Conservation (phyloP, 140 eudicot genomes). For the Bidens hawaiensis region DNA sequence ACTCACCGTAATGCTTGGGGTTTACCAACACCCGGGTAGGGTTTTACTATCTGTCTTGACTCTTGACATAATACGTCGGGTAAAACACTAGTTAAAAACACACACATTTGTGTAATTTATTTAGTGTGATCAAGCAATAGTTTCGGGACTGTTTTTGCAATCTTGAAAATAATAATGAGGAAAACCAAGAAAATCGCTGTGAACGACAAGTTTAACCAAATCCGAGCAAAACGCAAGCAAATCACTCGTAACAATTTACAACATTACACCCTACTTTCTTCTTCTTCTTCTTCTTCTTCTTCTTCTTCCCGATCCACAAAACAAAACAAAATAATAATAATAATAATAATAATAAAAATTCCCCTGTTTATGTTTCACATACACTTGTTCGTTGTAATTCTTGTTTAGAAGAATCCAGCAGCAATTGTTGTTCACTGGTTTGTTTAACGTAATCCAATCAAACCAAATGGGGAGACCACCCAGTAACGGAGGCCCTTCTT, state of each 20-base stretch:
- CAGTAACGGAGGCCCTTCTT: slow-evolving; percentile 90
- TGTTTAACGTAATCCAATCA: slow-evolving; percentile 18
- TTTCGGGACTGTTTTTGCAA: slow-evolving; percentile 6
- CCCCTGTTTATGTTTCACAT: neutral
- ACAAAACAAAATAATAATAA: too few relatives aligned
- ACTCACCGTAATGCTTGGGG: too few relatives aligned
- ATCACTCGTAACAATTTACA: slow-evolving; percentile 5
- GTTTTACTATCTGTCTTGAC: too few relatives aligned
- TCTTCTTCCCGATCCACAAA: too few relatives aligned
- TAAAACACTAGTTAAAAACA: too few relatives aligned
- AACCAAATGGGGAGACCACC: slow-evolving; percentile 90
- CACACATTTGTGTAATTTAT: too few relatives aligned
- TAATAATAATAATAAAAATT: too few relatives aligned
- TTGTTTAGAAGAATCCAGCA: neutral
- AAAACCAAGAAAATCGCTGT: slow-evolving; percentile 2
- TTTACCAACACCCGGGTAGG: too few relatives aligned
- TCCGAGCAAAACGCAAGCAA: slow-evolving; percentile 17
- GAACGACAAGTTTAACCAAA: slow-evolving; percentile 21
- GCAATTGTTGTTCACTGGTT: neutral
- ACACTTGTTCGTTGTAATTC: neutral
- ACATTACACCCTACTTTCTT: slow-evolving; percentile 3
- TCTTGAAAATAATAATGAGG: neutral
- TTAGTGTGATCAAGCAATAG: neutral
- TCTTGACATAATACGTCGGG: too few relatives aligned
- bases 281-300: too few relatives aligned